These are phyloP conservation scores for Bipolaris zeicola DNA, from an alignment of 2,329 filamentous ascomycete genomes.

Conservation along the genomic window DNA sequence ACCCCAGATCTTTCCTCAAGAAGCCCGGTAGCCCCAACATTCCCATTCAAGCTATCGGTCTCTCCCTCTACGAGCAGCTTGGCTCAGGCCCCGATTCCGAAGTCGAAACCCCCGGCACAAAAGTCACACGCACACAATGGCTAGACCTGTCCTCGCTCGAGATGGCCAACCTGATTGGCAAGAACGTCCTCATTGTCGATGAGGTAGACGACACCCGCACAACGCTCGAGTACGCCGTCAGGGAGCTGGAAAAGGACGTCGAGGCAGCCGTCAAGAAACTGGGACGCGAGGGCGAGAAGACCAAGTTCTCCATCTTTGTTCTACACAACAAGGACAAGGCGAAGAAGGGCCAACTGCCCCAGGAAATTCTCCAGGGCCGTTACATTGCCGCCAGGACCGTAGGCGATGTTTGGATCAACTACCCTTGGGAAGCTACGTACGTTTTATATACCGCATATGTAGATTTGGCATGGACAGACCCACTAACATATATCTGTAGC, in stretches of 20 bases:
- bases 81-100: conserved; percentile 61
- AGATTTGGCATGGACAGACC: background rate
- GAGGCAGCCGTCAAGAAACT: conserved; percentile 76
- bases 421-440: conserved; percentile 92
- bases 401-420: conserved; percentile 97
- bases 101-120: conserved; percentile 82
- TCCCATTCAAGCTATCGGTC: conserved; percentile 97
- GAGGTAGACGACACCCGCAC: conserved; percentile 96
- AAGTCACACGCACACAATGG: conserved; percentile 98
- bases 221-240: conserved; percentile 90
- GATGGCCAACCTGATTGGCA: conserved; percentile 88
- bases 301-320: conserved; percentile 92
- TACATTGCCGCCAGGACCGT: conserved; percentile 89
- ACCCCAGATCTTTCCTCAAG: conserved; percentile 81
- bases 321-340: conserved; percentile 98
- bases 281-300: conserved; percentile 72
- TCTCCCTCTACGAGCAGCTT: conserved; percentile 93
- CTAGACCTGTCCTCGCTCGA: conserved; percentile 85
- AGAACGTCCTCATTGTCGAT: conserved; percentile 90
- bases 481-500: conserved; percentile 43
- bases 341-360: conserved; percentile 87
- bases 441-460: conserved; percentile 30
- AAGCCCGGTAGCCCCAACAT: conserved; percentile 86
- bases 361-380: conserved; percentile 74
- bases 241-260: conserved; percentile 94